These are phyloP conservation scores for Maudiozyma humilis DNA, from an alignment of 1,139 yeast species.

Conservation along the genomic window DNA sequence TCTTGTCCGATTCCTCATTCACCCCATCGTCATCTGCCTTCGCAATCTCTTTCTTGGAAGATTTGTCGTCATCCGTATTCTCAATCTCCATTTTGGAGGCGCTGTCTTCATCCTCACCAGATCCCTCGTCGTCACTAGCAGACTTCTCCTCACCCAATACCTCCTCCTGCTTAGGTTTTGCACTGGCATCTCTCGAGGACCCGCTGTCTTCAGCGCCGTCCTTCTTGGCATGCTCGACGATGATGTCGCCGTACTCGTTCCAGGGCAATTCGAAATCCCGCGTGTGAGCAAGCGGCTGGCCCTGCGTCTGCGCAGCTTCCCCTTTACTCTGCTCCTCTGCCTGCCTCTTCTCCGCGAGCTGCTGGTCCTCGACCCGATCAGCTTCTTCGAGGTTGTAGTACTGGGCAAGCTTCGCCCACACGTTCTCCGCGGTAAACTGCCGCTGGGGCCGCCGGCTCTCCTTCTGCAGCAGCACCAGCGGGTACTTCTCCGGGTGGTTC, in stretches of 20 bases:
- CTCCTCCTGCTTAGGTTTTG: background rate
- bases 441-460: constrained; percentile 23
- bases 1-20: background rate
- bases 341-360: constrained; percentile 7
- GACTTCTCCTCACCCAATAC: background rate
- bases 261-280: constrained; percentile 39
- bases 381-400: constrained; percentile 50
- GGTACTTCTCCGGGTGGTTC: constrained; percentile 34
- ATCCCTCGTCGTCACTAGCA: background rate
- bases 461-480: constrained; percentile 25
- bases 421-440: constrained; percentile 40
- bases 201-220: constrained; percentile 7
- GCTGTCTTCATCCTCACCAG: background rate
- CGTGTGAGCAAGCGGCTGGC: constrained; percentile 12
- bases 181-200: background rate
- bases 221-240: constrained; percentile 35
- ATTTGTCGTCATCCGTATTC: constrained; percentile 4
- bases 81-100: background rate
- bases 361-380: constrained; percentile 40
- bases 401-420: constrained; percentile 49
- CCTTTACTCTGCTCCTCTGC: background rate
- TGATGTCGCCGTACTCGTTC: constrained; percentile 38
- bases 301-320: background rate
- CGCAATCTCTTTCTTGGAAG: background rate
- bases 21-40: background rate